Percentiles rank a stretch among this genome's conserved stretches.
Conservation (phyloP, 306 rosid species). For the Acmispon strigosus region DNA sequence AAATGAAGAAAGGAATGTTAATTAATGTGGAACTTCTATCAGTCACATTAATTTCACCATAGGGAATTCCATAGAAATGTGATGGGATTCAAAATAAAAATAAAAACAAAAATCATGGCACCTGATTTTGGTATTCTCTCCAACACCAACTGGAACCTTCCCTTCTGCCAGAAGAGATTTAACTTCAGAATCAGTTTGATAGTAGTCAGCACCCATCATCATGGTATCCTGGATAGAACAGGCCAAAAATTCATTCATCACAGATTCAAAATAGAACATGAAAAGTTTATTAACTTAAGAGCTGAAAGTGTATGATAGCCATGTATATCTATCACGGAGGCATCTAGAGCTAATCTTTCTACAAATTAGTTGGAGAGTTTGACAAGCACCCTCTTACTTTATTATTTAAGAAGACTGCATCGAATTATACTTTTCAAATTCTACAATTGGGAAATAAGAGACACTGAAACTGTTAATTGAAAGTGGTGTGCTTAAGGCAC, state of each 20-base stretch:
- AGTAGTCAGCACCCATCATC: constrained; percentile 98
- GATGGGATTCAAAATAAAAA: background rate
- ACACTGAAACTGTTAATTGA: background rate
- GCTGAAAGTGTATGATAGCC: no score
- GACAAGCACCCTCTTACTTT: background rate
- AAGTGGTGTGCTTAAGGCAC: background rate
- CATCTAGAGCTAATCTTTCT: background rate
- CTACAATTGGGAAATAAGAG: background rate
- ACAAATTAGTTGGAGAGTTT: background rate
- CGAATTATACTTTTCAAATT: background rate
- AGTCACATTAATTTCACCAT: no score
- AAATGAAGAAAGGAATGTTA: background rate
- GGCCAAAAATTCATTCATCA: background rate
- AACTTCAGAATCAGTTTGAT: constrained; percentile 82
- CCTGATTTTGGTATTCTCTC: constrained; percentile 86
- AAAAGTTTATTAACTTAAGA: background rate
- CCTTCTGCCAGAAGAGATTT: constrained; percentile 50
- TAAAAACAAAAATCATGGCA: constrained; percentile 9
- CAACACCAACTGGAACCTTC: constrained; percentile 84
- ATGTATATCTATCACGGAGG: no score
- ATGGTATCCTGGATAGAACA: constrained; percentile 60
- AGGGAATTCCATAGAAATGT: background rate
- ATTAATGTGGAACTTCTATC: background rate
- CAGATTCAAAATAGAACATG: background rate
- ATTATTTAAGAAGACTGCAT: background rate